A percentile compares a stretch with the other conserved stretches of the same genome.
phyloP scores from a whole-genome alignment of 768 basidiomycete species.

The Porpolomopsis calyptriformis region DNA sequence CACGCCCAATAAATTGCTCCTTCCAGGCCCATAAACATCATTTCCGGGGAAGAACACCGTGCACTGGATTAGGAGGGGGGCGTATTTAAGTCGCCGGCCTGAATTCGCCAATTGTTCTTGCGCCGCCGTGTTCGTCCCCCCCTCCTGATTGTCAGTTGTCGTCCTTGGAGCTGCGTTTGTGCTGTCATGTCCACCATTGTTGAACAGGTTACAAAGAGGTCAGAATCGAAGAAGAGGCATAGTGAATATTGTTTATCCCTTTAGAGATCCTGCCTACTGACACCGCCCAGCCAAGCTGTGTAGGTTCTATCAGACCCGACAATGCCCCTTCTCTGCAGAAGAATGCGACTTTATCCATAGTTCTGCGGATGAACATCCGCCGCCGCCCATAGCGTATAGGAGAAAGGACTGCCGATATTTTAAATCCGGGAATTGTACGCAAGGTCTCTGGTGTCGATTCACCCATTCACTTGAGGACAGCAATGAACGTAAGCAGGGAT shows the following conservation, averaged over 20 bases:
- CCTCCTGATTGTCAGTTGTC: neutral
- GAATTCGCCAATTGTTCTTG: constrained; percentile 3
- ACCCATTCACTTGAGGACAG: constrained; percentile 18
- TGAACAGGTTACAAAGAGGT: neutral
- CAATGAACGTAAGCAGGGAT: neutral
- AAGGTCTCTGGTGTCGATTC: constrained; percentile 29
- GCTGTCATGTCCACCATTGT: neutral
- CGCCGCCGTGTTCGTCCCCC: constrained; percentile 3
- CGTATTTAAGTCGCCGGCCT: constrained; percentile 11
- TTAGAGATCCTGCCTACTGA: neutral
- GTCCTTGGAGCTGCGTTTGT: neutral
- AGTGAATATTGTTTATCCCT: constrained; percentile 1
- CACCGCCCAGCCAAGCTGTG: constrained; percentile 36
- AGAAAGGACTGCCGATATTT: constrained; percentile 25
- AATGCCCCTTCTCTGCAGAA: constrained; percentile 33
- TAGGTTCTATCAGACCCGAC: constrained; percentile 34
- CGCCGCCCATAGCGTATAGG: constrained; percentile 16
- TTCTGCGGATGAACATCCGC: constrained; percentile 13
- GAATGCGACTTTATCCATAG: constrained; percentile 41
- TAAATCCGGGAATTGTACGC: constrained; percentile 26
- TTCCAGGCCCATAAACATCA: no score
- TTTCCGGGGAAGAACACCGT: no score
- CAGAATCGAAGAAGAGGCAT: constrained; percentile 10
- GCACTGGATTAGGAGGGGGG: neutral
- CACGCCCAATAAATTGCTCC: no score